Conservation (phyloP, 208 protist genomes). For the Crithidia mellificae region DNA sequence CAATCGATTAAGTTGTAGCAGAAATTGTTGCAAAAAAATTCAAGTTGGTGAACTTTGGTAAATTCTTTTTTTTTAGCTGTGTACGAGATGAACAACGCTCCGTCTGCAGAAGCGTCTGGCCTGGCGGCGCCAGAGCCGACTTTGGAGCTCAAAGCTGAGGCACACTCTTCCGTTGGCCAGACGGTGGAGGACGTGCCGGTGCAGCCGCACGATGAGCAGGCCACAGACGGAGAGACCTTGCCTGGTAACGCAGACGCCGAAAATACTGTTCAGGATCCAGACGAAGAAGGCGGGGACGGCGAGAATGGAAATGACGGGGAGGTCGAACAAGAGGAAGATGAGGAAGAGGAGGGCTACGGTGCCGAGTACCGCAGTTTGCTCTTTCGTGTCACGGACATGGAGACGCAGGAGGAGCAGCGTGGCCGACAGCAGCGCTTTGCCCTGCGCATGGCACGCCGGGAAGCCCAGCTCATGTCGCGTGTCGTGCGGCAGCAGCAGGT, state of each 20-base stretch:
- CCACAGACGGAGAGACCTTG: background rate
- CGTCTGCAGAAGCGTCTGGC: too few species aligned
- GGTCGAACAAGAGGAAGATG: conserved; percentile 11
- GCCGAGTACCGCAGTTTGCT: conserved; percentile 41
- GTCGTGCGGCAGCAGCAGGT: conserved; percentile 29
- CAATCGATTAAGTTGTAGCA: too few species aligned
- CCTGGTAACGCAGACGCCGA: background rate
- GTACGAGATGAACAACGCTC: too few species aligned
- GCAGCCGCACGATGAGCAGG: background rate
- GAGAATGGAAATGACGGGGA: conserved; percentile 9
- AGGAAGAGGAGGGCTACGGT: conserved; percentile 25
- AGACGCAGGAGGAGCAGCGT: conserved; percentile 30
- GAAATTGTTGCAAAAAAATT: too few species aligned
- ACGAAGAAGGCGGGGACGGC: conserved; percentile 6
- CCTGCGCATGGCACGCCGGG: conserved; percentile 41
- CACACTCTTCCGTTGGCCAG: too few species aligned
- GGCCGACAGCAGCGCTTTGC: conserved; percentile 29
- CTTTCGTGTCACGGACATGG: conserved; percentile 51
- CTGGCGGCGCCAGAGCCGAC: too few species aligned
- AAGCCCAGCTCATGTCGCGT: conserved; percentile 32
- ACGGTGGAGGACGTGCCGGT: too few species aligned
- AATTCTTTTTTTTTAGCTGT: too few species aligned
- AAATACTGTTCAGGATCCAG: background rate
- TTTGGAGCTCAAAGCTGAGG: too few species aligned
- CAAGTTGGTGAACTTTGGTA: too few species aligned